phyloP scores from a whole-genome alignment of 2,329 filamentous ascomycete species.

The Colletotrichum zoysiae region DNA sequence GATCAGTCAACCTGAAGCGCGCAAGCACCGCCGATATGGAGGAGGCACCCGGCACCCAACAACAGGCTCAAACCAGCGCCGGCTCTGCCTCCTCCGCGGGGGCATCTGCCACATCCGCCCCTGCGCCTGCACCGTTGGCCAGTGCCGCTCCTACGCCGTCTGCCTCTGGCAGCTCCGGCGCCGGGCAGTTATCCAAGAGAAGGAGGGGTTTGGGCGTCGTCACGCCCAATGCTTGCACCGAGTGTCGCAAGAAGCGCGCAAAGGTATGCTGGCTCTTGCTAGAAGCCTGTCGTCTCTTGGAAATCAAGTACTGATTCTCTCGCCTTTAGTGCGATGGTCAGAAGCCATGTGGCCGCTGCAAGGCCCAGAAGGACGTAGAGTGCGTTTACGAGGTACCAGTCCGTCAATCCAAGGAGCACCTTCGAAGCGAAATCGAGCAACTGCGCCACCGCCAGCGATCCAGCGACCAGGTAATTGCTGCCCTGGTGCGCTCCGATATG shows the following conservation, averaged over 20 bases:
- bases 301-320: background rate
- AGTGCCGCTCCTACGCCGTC: slow-evolving; percentile 29
- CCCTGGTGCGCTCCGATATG: slow-evolving; percentile 63
- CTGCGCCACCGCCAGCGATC: slow-evolving; percentile 67
- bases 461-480: slow-evolving; percentile 67
- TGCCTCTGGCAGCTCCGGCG: slow-evolving; percentile 30
- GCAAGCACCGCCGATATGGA: slow-evolving; percentile 41
- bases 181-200: slow-evolving; percentile 60
- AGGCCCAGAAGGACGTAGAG: slow-evolving; percentile 64
- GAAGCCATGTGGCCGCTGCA: slow-evolving; percentile 68
- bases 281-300: background rate
- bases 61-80: slow-evolving; percentile 35
- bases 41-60: slow-evolving; percentile 37
- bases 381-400: slow-evolving; percentile 74
- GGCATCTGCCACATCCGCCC: slow-evolving; percentile 22
- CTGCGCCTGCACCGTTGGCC: slow-evolving; percentile 19
- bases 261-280: slow-evolving; percentile 58
- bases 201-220: slow-evolving; percentile 68
- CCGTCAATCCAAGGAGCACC: slow-evolving; percentile 72
- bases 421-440: slow-evolving; percentile 70
- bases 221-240: slow-evolving; percentile 71
- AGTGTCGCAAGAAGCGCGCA: slow-evolving; percentile 72
- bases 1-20: slow-evolving; percentile 41
- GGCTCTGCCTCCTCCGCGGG: slow-evolving; percentile 38
- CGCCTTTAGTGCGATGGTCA: slow-evolving; percentile 68